phyloP scores from a whole-genome alignment of 2,329 filamentous ascomycete species.

The Didymosphaeria variabile region DNA sequence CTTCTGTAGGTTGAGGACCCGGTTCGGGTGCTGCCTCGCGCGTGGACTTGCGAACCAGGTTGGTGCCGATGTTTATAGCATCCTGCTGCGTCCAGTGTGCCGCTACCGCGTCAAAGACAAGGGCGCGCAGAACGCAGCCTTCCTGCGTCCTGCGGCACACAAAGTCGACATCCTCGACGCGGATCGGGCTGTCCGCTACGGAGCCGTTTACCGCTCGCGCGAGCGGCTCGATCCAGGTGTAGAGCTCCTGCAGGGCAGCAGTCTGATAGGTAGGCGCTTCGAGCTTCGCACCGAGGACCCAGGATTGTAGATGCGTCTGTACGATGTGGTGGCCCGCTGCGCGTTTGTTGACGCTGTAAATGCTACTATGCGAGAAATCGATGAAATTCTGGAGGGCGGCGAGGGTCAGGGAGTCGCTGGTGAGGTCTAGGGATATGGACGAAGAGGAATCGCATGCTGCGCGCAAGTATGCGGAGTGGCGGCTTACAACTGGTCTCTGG shows the following conservation, averaged over 20 bases:
- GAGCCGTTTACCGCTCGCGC: conserved; percentile 2
- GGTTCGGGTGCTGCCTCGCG: not conserved
- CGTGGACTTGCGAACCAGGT: not conserved
- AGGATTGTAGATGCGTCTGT: conserved; percentile 16
- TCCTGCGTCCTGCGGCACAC: conserved; percentile 16
- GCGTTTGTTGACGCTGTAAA: conserved; percentile 28
- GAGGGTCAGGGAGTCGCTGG: conserved; percentile 4
- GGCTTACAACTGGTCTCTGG: conserved; percentile 17
- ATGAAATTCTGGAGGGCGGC: conserved; percentile 29
- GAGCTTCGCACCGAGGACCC: conserved; percentile 22
- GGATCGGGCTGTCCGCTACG: conserved; percentile 11
- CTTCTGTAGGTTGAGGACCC: not conserved
- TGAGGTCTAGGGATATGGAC: conserved; percentile 2
- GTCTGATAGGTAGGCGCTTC: conserved; percentile 18
- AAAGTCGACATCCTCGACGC: conserved; percentile 22
- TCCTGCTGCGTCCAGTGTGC: conserved; percentile 26
- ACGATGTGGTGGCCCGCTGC: conserved; percentile 21
- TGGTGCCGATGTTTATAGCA: conserved; percentile 8
- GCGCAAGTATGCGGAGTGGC: conserved; percentile 20
- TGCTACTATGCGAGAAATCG: conserved; percentile 27
- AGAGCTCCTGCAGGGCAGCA: conserved; percentile 22
- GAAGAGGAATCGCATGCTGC: not conserved
- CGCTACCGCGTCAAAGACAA: conserved; percentile 30
- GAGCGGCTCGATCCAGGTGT: conserved; percentile 20
- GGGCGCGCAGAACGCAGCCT: conserved; percentile 12